Base-by-base conservation (phyloP, 148 eudicot genomes). In the Linanthus parryae region DNA sequence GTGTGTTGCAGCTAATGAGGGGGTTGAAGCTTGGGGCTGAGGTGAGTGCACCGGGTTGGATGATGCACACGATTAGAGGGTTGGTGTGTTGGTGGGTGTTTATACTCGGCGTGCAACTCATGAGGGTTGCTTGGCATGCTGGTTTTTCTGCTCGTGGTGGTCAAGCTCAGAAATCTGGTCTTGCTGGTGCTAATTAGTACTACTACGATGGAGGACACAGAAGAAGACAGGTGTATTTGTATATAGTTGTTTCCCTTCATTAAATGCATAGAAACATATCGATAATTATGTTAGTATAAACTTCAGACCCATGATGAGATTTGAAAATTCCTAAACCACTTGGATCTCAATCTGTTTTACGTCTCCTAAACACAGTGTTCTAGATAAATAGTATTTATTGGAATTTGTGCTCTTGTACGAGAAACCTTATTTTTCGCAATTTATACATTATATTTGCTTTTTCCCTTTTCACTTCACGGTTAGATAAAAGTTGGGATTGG, bases 121-220 rank as follows among this genome's bases (percentile, higher is more conserved):
- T 92, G 98, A 79, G 98, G 69, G 96, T 92, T 34, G 96, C 94
- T 65, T 92, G 98, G 98, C 87, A 75, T 64, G 94, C 96, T 10
- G 98, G 98, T 13, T 87, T 84, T 52, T 70, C 80, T 25, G 83
- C 96, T 19, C 73, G 64, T 41, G 54, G 50, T 58, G 71, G 46
- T 44, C 67, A 67, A 44, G 38, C 58, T 16, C 63, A 66, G 50
- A 53, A 46, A 10, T 31, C 51, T 43, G 62, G 31, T 29, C 34
- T 67, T 63, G 70, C 47, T 34, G 57, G 51, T 40, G 16, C 28
- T 43, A 21, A 48, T 35, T 57, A 54, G 41, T 39, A 7, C 11
- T 15, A 44, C 5, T 41, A 35, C 12, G 19, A 41, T 55, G 52
- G 63, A 58, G 52, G 29, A 47, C 21, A 15, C 1, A 29, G 20